Conservation (phyloP, 1,139 yeast species). For the Spathaspora jeffriesii region DNA sequence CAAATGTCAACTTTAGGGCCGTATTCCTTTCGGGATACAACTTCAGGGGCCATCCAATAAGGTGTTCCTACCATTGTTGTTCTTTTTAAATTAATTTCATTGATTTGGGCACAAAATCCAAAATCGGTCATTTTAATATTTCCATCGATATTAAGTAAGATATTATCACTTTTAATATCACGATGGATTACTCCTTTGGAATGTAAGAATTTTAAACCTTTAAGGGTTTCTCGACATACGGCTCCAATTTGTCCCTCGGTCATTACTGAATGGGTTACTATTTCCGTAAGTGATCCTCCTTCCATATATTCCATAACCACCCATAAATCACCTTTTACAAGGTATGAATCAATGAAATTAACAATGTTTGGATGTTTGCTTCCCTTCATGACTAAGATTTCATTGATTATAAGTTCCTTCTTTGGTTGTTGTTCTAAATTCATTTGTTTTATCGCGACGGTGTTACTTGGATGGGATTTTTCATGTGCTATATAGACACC, state of each 20-base stretch:
- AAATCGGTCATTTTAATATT: constrained; percentile 88
- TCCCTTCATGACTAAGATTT: constrained; percentile 92
- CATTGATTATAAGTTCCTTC: constrained; percentile 92
- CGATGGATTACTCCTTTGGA: constrained; percentile 95
- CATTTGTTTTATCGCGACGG: constrained; percentile 96
- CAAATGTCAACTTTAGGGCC: constrained; percentile 98
- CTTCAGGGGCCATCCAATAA: constrained; percentile 99
- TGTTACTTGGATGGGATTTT: constrained; percentile 46
- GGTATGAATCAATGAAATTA: constrained; percentile 83
- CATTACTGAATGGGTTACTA: constrained; percentile 93
- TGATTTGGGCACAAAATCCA: constrained; percentile 96
- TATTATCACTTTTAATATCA: constrained; percentile 94
- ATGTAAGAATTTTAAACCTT: constrained; percentile 85
- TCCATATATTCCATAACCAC: constrained; percentile 99
- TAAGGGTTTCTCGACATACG: constrained; percentile 87
- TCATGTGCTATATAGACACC: constrained; percentile 95
- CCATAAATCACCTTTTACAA: constrained; percentile 81
- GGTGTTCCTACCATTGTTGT: constrained; percentile 99
- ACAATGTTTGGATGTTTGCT: constrained; percentile 90
- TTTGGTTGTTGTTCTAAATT: constrained; percentile 92
- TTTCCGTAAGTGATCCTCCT: constrained; percentile 95
- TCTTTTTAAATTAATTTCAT: constrained; percentile 80
- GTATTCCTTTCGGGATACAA: constrained; percentile 88
- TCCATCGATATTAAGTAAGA: constrained; percentile 78
- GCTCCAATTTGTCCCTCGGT: constrained; percentile 98